Percentiles rank a stretch among this genome's conserved stretches.
Evolutionary conservation across 139 green algal species (phyloP).

Genomic region (Penium margaritaceum): DNA sequence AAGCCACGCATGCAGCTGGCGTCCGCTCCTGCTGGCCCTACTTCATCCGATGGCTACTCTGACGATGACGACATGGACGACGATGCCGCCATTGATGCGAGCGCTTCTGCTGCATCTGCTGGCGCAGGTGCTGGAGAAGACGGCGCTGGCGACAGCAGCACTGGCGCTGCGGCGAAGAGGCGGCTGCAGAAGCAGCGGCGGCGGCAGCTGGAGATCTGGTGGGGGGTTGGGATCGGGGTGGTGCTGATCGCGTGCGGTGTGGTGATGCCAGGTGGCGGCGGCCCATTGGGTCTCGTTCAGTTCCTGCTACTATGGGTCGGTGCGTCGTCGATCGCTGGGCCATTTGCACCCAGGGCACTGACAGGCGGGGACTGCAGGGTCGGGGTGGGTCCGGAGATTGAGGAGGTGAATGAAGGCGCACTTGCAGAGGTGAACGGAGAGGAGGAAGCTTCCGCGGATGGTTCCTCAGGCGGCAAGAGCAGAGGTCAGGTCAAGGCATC

Average conservation of each 20-base stretch:
- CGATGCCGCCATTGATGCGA: too few relatives aligned
- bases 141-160: too few relatives aligned
- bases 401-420: too few relatives aligned
- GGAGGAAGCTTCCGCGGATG: conserved; percentile 8
- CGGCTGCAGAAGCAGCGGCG: too few relatives aligned
- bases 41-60: neutral
- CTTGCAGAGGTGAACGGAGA: neutral
- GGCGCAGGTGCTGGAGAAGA: too few relatives aligned
- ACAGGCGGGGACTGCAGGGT: conserved; percentile 28
- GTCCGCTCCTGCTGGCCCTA: neutral
- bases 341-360: conserved; percentile 7
- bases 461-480: neutral
- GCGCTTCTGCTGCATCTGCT: too few relatives aligned
- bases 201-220: too few relatives aligned
- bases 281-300: conserved; percentile 17
- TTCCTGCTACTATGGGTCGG: conserved; percentile 18
- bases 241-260: neutral
- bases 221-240: neutral
- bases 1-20: conserved; percentile 3
- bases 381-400: conserved; percentile 16
- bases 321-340: conserved; percentile 14
- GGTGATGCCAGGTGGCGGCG: too few relatives aligned
- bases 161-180: too few relatives aligned
- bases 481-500: neutral
- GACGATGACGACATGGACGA: too few relatives aligned